Evolutionary conservation across 2,329 filamentous ascomycete genomes (phyloP).

Genomic region (Cladosporium sp.): DNA sequence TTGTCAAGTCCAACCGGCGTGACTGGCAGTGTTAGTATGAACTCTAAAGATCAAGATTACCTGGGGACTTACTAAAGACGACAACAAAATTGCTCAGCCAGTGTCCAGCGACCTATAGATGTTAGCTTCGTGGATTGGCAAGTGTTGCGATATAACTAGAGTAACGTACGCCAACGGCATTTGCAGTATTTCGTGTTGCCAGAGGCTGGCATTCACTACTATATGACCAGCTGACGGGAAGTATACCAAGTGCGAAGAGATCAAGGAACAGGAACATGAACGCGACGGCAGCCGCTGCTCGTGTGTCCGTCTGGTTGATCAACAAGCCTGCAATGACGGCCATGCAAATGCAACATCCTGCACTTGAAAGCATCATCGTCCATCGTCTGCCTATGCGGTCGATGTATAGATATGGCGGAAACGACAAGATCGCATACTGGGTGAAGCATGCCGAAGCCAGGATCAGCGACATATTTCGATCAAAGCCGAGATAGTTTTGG

Average conservation of each 20-base stretch:
- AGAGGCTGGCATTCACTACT: conserved; percentile 47
- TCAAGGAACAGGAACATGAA: conserved; percentile 50
- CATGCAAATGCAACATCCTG: conserved; percentile 33
- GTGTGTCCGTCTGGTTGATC: conserved; percentile 22
- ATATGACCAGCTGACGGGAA: conserved; percentile 38
- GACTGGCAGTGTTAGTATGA: conserved; percentile 9
- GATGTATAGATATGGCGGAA: conserved; percentile 31
- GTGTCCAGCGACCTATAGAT: conserved; percentile 25
- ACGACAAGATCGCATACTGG: conserved; percentile 29
- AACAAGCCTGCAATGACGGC: conserved; percentile 32
- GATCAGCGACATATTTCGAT: conserved; percentile 26
- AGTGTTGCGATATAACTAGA: neutral
- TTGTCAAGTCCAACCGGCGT: conserved; percentile 21
- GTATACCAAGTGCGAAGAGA: conserved; percentile 48
- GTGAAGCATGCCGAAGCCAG: conserved; percentile 30
- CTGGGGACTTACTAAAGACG: conserved; percentile 16
- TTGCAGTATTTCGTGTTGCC: conserved; percentile 45
- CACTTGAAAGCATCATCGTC: conserved; percentile 28
- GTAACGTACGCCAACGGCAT: conserved; percentile 44
- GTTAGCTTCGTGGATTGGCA: neutral
- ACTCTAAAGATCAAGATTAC: neutral
- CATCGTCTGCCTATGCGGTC: conserved; percentile 28
- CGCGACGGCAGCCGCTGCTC: conserved; percentile 30
- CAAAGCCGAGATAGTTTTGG: conserved; percentile 25
- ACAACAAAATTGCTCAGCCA: conserved; percentile 46